Evolutionary conservation across 2,329 filamentous ascomycete genomes (phyloP), one percentile per base, ranked within the genome.

Genomic region (Thelonectria olida): DNA sequence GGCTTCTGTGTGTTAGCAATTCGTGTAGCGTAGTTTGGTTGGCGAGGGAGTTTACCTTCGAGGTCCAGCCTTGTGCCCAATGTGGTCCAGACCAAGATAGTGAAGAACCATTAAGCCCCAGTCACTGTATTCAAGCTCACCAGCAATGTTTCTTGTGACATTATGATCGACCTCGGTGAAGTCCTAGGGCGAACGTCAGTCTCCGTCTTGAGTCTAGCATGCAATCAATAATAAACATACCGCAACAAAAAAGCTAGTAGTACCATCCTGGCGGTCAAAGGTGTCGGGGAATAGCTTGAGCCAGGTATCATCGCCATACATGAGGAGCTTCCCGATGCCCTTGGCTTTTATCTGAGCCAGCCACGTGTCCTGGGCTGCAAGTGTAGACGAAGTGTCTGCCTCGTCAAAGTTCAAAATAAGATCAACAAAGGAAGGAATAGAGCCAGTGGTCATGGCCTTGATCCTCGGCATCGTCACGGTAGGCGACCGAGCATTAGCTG

Each of bases 261-360:
- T 99, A 48, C 96, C 96, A 77, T 99, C 96, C 51, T 89, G 84
- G 39, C 94, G 89, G 68, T 90, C 88, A 79, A 99, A 99, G 48
- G 91, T 93, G 15, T 86, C 88, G 1, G 96, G 96, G 71, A 99
- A 99, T 13, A 99, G 84, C 80, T 97, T 98, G 69, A 99, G 81
- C 96, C 96, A 99, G 19, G 96, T 99, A 76, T 99, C 96, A 73
- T 99, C 96, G 49, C 96, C 96, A 73, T 96, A 97, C 90, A 99
- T 96, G 74, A 97, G 82, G 64, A 98, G 83, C 71, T 92, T 93
- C 19, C 92, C 92, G 17, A 81, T 76, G 22, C 82, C 80, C 71
- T 88, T 90, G 34, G 89, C 88, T 75, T 90, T 95, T 79, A 99
- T 88, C 81, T 99, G 96, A 34, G 93, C 92, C 23, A 99, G 86